Percentiles rank a stretch among this genome's conserved stretches.
Evolutionary conservation across 2,329 filamentous ascomycete species (phyloP).

Genomic region (Aspergillus luchuensis): DNA sequence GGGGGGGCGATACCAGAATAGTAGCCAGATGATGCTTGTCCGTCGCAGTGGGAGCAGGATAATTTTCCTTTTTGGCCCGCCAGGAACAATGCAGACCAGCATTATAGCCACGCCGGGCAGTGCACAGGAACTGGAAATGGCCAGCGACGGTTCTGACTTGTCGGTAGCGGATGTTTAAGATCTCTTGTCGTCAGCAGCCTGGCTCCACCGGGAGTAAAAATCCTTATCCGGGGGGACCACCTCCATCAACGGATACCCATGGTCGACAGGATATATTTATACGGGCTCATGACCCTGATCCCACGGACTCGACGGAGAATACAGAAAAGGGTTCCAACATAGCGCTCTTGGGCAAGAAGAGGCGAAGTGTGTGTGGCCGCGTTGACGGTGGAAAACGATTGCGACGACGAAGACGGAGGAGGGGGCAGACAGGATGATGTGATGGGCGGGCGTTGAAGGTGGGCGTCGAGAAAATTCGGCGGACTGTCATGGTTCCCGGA

Average conservation of each 20-base stretch:
- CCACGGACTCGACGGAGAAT: neutral
- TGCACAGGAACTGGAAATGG: neutral
- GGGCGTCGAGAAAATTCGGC: constrained; percentile 11
- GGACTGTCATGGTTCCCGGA: constrained; percentile 7
- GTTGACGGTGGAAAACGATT: neutral
- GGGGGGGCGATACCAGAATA: neutral
- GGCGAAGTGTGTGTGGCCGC: neutral
- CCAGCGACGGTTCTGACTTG: neutral
- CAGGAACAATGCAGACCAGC: neutral
- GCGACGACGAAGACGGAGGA: neutral
- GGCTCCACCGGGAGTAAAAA: constrained; percentile 8
- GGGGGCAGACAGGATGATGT: neutral
- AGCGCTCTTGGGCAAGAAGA: neutral
- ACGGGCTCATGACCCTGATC: neutral
- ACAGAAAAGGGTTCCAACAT: neutral
- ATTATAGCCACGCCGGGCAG: constrained; percentile 1
- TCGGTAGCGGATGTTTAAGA: neutral
- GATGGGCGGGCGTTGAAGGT: neutral
- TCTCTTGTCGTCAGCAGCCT: constrained; percentile 5
- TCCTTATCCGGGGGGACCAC: constrained; percentile 4
- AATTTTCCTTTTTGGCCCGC: constrained; percentile 1
- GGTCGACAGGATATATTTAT: constrained; percentile 1
- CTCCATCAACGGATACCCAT: neutral
- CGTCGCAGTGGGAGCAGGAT: neutral
- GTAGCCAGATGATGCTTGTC: neutral